These are phyloP conservation scores for Penicillium subrubescens DNA, from an alignment of 495 filamentous ascomycete genomes.

Conservation along the genomic window DNA sequence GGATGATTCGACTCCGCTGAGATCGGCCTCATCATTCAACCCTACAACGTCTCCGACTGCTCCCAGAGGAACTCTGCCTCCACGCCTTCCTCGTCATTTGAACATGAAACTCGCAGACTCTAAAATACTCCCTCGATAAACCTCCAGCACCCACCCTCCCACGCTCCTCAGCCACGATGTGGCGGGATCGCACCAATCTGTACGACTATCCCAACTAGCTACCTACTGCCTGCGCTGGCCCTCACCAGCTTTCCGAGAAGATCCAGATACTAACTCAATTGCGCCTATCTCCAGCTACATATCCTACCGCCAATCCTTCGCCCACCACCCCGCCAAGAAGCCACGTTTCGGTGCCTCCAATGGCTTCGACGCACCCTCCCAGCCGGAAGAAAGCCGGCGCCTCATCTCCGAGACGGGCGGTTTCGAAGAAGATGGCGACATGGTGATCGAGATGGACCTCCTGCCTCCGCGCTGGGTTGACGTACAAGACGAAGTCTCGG, in stretches of 20 bases:
- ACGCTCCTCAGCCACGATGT: constrained; percentile 63
- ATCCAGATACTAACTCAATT: constrained; percentile 13
- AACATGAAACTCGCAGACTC: constrained; percentile 18
- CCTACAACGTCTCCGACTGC: not conserved
- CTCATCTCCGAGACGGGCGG: constrained; percentile 74
- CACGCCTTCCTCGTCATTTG: not conserved
- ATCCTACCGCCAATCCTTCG: constrained; percentile 97
- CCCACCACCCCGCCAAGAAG: constrained; percentile 90
- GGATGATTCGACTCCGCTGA: constrained; percentile 13
- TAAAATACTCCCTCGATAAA: constrained; percentile 19
- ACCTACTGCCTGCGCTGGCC: not conserved
- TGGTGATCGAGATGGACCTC: constrained; percentile 97
- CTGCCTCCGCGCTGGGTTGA: constrained; percentile 95
- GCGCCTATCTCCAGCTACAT: constrained; percentile 70
- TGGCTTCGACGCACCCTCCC: constrained; percentile 66
- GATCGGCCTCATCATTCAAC: constrained; percentile 11
- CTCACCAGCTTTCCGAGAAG: not conserved
- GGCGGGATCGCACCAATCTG: constrained; percentile 99
- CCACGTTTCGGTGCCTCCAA: constrained; percentile 69
- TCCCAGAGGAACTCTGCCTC: constrained; percentile 1
- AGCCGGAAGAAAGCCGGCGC: constrained; percentile 78
- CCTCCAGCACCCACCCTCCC: constrained; percentile 10
- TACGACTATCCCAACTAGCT: constrained; percentile 38
- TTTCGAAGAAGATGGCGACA: constrained; percentile 87
- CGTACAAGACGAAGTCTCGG: constrained; percentile 88